phyloP scores from a whole-genome alignment of 2,329 filamentous ascomycete species.

The Aspergillus pseudoviridinutans region DNA sequence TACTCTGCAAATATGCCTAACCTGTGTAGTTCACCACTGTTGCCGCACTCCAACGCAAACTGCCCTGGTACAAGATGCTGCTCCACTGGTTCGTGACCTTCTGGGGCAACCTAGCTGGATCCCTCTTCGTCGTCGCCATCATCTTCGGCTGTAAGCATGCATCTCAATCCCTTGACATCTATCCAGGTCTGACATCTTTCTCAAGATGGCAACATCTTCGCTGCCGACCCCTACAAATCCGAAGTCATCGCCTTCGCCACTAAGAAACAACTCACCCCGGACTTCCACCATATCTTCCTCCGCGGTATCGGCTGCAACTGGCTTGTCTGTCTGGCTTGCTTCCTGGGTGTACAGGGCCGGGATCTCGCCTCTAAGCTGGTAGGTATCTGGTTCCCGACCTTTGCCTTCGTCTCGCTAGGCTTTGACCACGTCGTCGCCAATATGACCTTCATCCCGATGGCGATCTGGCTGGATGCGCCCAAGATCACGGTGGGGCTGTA shows the following conservation, averaged over 20 bases:
- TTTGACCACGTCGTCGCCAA: constrained; percentile 57
- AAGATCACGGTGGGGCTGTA: constrained; percentile 48
- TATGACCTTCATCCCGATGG: constrained; percentile 53
- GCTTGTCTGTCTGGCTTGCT: constrained; percentile 55
- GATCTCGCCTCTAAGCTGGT: constrained; percentile 53
- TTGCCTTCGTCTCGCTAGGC: constrained; percentile 51
- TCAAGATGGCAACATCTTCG: constrained; percentile 46
- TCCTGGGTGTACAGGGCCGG: constrained; percentile 41
- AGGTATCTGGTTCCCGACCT: constrained; percentile 55
- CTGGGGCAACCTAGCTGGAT: constrained; percentile 48
- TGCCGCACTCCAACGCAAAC: constrained; percentile 41
- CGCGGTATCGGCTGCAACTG: constrained; percentile 55
- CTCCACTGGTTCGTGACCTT: constrained; percentile 47
- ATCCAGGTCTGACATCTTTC: neutral
- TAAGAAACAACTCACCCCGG: constrained; percentile 47
- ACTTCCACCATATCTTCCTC: constrained; percentile 53
- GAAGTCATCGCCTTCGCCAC: constrained; percentile 46
- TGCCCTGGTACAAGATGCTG: constrained; percentile 35
- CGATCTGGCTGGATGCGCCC: constrained; percentile 47
- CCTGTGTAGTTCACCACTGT: constrained; percentile 41
- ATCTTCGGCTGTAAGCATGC: constrained; percentile 45
- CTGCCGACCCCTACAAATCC: constrained; percentile 41
- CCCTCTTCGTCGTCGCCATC: constrained; percentile 46
- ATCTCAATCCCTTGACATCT: neutral
- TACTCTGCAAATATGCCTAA: neutral